These are phyloP conservation scores for Syzygium aromaticum DNA, from an alignment of 345 rosid species.

Conservation along the genomic window DNA sequence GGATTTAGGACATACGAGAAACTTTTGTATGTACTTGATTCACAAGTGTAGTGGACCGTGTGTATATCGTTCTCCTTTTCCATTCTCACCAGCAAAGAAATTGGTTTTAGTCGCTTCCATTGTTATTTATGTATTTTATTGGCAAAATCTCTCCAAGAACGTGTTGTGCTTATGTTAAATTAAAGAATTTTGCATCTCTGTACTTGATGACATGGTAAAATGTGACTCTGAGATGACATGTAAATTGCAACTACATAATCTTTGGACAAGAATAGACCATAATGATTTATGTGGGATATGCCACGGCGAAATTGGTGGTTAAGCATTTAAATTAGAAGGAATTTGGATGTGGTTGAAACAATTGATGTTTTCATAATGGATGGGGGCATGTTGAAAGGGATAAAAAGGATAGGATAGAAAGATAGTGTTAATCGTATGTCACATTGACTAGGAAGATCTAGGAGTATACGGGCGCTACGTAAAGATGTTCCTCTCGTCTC, in stretches of 20 bases:
- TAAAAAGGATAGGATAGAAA: not conserved
- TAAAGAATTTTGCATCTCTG: not conserved
- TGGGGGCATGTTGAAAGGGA: not conserved
- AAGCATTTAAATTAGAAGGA: not conserved
- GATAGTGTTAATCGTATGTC: not conserved
- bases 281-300: not conserved
- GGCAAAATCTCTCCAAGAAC: not conserved
- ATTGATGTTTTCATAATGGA: not conserved
- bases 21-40: not conserved
- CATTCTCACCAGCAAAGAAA: not conserved
- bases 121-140: not conserved
- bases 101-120: not conserved
- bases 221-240: not conserved
- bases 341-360: not conserved
- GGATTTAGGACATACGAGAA: not conserved
- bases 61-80: not conserved
- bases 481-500: not conserved
- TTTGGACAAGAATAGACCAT: not conserved
- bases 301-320: not conserved
- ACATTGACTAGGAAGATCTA: not conserved
- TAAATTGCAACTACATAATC: not conserved
- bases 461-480: not conserved
- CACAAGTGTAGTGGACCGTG: not conserved
- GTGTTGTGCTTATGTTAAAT: not conserved
- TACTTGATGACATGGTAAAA: not conserved